These are phyloP conservation scores for Melanopsichium pennsylvanicum DNA, from an alignment of 1,284 basidiomycete species.

Conservation along the genomic window DNA sequence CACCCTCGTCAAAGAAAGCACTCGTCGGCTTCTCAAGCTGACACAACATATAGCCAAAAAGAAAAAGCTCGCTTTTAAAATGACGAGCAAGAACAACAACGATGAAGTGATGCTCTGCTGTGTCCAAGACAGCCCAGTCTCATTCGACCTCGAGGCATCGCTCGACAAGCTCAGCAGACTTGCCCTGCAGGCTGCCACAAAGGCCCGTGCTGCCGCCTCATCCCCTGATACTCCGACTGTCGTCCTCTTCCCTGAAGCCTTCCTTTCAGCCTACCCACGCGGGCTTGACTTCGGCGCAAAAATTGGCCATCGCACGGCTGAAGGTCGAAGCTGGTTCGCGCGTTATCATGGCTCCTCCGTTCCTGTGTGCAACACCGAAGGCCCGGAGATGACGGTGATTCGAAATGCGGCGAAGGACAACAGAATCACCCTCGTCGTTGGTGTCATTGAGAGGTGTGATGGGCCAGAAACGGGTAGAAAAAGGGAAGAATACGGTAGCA, in stretches of 20 bases:
- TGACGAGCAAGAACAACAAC: background rate
- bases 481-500: slow-evolving; percentile 31
- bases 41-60: too few relatives aligned
- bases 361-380: slow-evolving; percentile 43
- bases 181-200: slow-evolving; percentile 29
- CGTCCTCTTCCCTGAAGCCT: slow-evolving; percentile 78
- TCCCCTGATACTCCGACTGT: slow-evolving; percentile 59
- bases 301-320: slow-evolving; percentile 40
- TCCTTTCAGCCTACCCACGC: slow-evolving; percentile 67
- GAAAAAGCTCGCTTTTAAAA: too few relatives aligned
- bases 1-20: too few relatives aligned
- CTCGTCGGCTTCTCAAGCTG: too few relatives aligned
- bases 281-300: slow-evolving; percentile 56
- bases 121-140: slow-evolving; percentile 45
- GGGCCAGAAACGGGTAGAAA: slow-evolving; percentile 22
- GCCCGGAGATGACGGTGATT: slow-evolving; percentile 34
- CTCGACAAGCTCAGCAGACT: slow-evolving; percentile 42
- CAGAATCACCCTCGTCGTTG: slow-evolving; percentile 70
- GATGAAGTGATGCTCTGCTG: slow-evolving; percentile 40
- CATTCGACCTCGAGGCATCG: slow-evolving; percentile 40
- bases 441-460: slow-evolving; percentile 73
- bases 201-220: slow-evolving; percentile 21
- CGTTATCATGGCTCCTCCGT: slow-evolving; percentile 35
- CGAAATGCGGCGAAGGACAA: slow-evolving; percentile 33
- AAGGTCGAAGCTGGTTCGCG: slow-evolving; percentile 45